phyloP scores from a whole-genome alignment of 352 stramenopile species.

The Thalassiosira mediterranea region DNA sequence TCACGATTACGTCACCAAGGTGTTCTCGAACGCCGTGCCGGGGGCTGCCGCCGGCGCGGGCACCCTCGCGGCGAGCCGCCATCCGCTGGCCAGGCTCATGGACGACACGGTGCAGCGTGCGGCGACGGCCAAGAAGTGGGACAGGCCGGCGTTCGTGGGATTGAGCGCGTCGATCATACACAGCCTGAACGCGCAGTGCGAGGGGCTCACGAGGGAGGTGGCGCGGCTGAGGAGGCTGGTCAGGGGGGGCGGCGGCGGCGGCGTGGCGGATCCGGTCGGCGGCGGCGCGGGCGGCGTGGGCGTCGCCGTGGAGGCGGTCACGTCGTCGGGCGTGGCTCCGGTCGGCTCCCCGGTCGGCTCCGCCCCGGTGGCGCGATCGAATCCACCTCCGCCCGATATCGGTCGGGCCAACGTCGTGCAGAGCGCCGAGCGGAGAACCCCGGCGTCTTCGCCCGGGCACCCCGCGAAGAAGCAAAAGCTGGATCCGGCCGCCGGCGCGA shows the following conservation, averaged over 20 bases:
- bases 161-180: slow-evolving; percentile 71
- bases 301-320: neutral
- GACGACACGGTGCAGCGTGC: slow-evolving; percentile 42
- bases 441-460: neutral
- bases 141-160: slow-evolving; percentile 77
- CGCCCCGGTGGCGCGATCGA: neutral
- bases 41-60: neutral
- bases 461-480: slow-evolving; percentile 20
- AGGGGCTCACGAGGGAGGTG: slow-evolving; percentile 72
- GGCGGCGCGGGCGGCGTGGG: neutral
- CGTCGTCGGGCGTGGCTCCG: slow-evolving; percentile 1
- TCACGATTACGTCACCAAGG: slow-evolving; percentile 26
- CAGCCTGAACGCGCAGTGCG: slow-evolving; percentile 78
- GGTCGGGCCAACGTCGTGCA: too few relatives aligned
- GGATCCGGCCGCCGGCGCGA: slow-evolving; percentile 11
- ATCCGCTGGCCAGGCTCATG: slow-evolving; percentile 41
- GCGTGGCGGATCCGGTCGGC: neutral
- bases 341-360: too few relatives aligned
- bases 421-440: too few relatives aligned
- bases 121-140: slow-evolving; percentile 78
- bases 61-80: neutral
- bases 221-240: slow-evolving; percentile 26
- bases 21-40: neutral
- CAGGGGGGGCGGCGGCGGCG: slow-evolving; percentile 7
- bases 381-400: too few relatives aligned